Evolutionary conservation across 768 basidiomycete genomes (phyloP), one percentile per base, ranked within the genome.

Genomic region (Serendipita sp.): DNA sequence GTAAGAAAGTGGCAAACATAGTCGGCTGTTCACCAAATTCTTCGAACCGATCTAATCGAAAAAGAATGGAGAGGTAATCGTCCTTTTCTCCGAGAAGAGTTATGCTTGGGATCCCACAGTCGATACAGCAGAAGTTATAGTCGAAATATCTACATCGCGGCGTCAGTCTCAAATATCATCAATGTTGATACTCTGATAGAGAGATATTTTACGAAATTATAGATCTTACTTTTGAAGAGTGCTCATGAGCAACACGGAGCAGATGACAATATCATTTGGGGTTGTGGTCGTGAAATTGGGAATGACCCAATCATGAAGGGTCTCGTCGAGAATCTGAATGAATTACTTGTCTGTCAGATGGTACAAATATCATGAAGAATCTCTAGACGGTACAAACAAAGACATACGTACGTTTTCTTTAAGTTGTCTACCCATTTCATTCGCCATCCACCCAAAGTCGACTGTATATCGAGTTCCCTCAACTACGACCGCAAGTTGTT

Each of bases 251-350:
- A 74, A 68, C 42, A 76, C 72, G 5, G 77, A 72, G 38, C 70
- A 74, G 0, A 73, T 68, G n/a, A 71, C 71, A 1, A 67, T 72
- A 58, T 79, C 78, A 41, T 70, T 70, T 2, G 33, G 16, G 0
- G 75, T 77, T 3, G 79, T 79, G 1, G 79, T 80, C 3, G 74
- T 72, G 66, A 80, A 79, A 33, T 70, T 60, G 3, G 77, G 78
- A 17, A 74, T 67, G 41, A 78, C 70, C 76, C 78, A 79, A 0
- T 72, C 68, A 30, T 71, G 68, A 3, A 79, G 67, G 0, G 65
- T 60, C 2, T 69, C 66, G 63, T 70, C 58, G 16, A 44, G 26
- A 43, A 64, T 64, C n/a, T n/a, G n/a, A n/a, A n/a, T n/a, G n/a
- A n/a, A n/a, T n/a, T n/a, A n/a, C n/a, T n/a, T n/a, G n/a, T n/a